Evolutionary conservation across 2,329 filamentous ascomycete species (phyloP), one percentile per base, ranked within the genome.

Genomic region (Ophiostoma himal-ulmi): DNA sequence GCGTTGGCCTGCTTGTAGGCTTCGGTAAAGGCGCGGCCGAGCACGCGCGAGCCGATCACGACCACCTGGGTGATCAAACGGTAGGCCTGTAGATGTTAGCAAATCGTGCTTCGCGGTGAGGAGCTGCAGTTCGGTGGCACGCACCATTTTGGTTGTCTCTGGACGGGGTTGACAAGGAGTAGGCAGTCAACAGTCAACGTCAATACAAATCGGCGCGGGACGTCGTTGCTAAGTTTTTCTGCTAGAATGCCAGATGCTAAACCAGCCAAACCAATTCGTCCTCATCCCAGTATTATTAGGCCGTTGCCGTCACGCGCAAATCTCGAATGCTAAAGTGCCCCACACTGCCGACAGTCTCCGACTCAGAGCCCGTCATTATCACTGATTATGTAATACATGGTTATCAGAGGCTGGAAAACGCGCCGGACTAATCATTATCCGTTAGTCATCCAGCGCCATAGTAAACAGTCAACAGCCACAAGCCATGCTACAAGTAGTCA

Each of bases 1-100:
- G 94, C 94, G 71, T 93, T 89, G 67, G 95, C 95, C 84, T 99
- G 95, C 80, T 92, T 93, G 83, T 96, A 99, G 75, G 95, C 95
- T 82, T 97, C 95, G 77, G 89, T 84, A 79, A 98, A 95, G 76
- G 95, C 94, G 76, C 94, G 92, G 74, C 94, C 93, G 79, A 99
- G 88, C 76, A 98, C 95, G 76, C 95, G 92, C 73, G 89, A 87
- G 83, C 94, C 94, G 77, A 93, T 93, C 75, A 98, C 80, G 81
- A 97, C 89, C 82, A 97, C 93, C 83, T 96, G 92, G 73, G 92
- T 92, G 83, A 99, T 90, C 81, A 97, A 91, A 77, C 93, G 92
- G 84, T 98, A 93, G 79, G 94, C 94, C 94, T 97, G 70, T 30
- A 30, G n/a, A 20, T 5, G 68, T 64, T 67, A 34, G 57, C 30